Conservation (phyloP, 805 yeast genomes). For the Wickerhamiella cacticola region DNA sequence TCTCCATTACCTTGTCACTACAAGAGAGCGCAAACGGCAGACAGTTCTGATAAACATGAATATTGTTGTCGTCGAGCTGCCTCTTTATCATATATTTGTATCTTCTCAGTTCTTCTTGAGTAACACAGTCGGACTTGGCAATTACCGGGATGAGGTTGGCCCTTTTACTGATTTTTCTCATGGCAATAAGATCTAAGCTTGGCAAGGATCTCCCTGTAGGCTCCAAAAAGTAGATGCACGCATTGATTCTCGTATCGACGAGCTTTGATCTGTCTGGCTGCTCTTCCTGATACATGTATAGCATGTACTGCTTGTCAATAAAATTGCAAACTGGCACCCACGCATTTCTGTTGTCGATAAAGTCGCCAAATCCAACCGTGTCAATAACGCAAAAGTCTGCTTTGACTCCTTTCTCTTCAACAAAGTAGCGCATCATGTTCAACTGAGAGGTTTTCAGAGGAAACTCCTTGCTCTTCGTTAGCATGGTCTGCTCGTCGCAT, state of each 20-base stretch:
- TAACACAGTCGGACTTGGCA: constrained; percentile 77
- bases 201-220: constrained; percentile 84
- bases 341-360: constrained; percentile 69
- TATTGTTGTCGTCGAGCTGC: constrained; percentile 72
- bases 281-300: constrained; percentile 83
- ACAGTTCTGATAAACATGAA: constrained; percentile 54
- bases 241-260: constrained; percentile 76
- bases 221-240: constrained; percentile 76
- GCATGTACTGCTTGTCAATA: constrained; percentile 82
- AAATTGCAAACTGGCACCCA: constrained; percentile 84
- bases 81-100: constrained; percentile 67
- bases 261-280: constrained; percentile 56
- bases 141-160: constrained; percentile 83
- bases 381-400: constrained; percentile 72
- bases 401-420: constrained; percentile 73
- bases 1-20: constrained; percentile 53
- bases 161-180: constrained; percentile 69
- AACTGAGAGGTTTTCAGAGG: constrained; percentile 54
- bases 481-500: neutral
- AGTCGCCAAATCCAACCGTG: constrained; percentile 91
- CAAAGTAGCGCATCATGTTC: constrained; percentile 63
- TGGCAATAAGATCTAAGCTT: constrained; percentile 77
- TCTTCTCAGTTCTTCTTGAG: constrained; percentile 52
- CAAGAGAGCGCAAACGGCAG: constrained; percentile 65
- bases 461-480: neutral